Base-by-base conservation (phyloP, 2,329 filamentous ascomycete genomes). In the Eurotiales sp. region DNA sequence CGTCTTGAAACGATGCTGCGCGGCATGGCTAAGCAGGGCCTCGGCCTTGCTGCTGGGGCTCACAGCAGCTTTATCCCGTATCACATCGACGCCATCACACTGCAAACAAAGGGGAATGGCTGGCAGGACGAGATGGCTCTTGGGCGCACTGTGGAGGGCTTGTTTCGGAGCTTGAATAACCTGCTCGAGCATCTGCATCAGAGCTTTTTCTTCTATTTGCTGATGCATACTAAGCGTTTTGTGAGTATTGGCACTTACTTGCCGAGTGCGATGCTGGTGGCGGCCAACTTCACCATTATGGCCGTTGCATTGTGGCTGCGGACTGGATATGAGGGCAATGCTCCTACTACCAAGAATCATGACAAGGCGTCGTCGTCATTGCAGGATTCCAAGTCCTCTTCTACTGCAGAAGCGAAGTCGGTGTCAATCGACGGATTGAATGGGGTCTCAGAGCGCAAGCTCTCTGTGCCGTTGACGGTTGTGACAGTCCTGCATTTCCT, bases 101-200 rank as follows among this genome's bases (percentile, higher is more conserved):
- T 99, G 37, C 90, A 93, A 63, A 89, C 93, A 0, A 87, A 90
- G 54, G 92, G 92, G 1, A 78, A 92, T 37, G 93, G 93, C 27
- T 96, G 90, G 90, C 90, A 97, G 64, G 93, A 99, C 67, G 93
- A 97, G 72, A 97, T 97, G 89, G 88, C 87, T 8, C 83, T 99
- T 65, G 93, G 93, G 5, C 81, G 91, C 50, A 85, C 91, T 0
- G 79, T 97, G 4, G 93, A 99, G 72, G 90, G 90, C 61, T 81
- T 93, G 3, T 95, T 95, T 68, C 81, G 93, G 61, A 96, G 90
- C 67, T 75, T 99, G 70, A 99, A 99, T 74, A 99, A 99, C 65
- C 74, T 99, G 53, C 80, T 99, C 27, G 93, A 99, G 72, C 91
- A 99, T 67, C 78, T 99, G 55, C 93, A 99, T 67, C 93, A 99